Conservation (phyloP, 1,284 basidiomycete species). For the Uromyces viciae-fabae region DNA sequence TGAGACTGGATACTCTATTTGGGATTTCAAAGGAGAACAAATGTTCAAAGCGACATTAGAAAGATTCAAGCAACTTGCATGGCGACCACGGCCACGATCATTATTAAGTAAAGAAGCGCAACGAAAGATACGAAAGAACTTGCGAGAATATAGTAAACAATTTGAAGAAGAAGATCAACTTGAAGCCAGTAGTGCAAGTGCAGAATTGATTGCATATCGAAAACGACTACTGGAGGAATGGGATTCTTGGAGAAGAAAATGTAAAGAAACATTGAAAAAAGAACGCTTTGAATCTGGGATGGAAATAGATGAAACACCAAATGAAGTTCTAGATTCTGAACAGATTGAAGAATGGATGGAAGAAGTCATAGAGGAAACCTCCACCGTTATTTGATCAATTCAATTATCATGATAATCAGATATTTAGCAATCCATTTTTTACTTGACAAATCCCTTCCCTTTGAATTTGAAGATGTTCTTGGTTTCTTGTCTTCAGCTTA, state of each 20-base stretch:
- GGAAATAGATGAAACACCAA: constrained; percentile 49
- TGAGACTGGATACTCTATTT: constrained; percentile 92
- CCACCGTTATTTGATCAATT: constrained; percentile 48
- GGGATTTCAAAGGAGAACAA: constrained; percentile 96
- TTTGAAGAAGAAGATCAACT: constrained; percentile 98
- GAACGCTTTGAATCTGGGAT: constrained; percentile 49
- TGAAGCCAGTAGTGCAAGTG: constrained; percentile 88
- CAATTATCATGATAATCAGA: too few species aligned
- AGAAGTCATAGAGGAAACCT: constrained; percentile 55
- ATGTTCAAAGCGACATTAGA: constrained; percentile 77
- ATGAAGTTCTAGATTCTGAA: constrained; percentile 51
- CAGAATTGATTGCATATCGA: constrained; percentile 84
- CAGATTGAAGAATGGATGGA: constrained; percentile 55
- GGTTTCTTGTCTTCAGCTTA: too few species aligned
- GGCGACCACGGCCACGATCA: constrained; percentile 88
- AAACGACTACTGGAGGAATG: constrained; percentile 93
- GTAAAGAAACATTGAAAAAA: constrained; percentile 50
- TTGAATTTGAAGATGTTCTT: too few species aligned
- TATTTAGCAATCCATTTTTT: too few species aligned
- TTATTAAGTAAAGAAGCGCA: constrained; percentile 85
- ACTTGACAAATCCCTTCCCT: too few species aligned
- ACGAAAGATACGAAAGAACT: constrained; percentile 78
- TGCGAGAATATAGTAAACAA: constrained; percentile 81
- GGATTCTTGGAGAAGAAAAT: constrained; percentile 76
- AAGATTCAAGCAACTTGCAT: constrained; percentile 97